Evolutionary conservation across 1,284 basidiomycete species (phyloP).

Genomic region (Trametes pubescens): DNA sequence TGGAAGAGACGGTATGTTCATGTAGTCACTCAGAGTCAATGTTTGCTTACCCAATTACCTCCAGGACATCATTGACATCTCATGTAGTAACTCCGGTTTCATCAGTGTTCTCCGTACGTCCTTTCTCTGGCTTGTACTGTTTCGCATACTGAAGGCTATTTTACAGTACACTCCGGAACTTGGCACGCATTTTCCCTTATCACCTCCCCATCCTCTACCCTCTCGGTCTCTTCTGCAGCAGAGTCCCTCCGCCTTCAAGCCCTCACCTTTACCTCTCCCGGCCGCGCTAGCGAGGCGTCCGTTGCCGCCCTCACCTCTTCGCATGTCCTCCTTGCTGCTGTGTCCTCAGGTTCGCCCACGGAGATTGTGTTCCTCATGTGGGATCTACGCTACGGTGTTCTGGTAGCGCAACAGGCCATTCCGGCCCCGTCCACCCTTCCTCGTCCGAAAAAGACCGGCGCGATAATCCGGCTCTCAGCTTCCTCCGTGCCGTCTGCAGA

Average conservation of each 20-base stretch:
- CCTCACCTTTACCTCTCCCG: slow-evolving; percentile 41
- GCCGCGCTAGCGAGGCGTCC: slow-evolving; percentile 46
- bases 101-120: slow-evolving; percentile 59
- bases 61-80: slow-evolving; percentile 45
- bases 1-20: slow-evolving; percentile 34
- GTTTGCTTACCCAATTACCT: background rate
- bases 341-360: slow-evolving; percentile 47
- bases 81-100: slow-evolving; percentile 58
- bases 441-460: slow-evolving; percentile 45
- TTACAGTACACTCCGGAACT: slow-evolving; percentile 50
- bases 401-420: slow-evolving; percentile 63
- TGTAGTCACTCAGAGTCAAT: background rate
- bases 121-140: background rate
- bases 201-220: slow-evolving; percentile 35
- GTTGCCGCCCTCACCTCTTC: slow-evolving; percentile 67
- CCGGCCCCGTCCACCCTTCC: slow-evolving; percentile 59
- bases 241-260: slow-evolving; percentile 49
- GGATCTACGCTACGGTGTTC: slow-evolving; percentile 76
- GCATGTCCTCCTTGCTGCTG: slow-evolving; percentile 65
- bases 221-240: slow-evolving; percentile 40
- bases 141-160: slow-evolving; percentile 7
- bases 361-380: slow-evolving; percentile 70
- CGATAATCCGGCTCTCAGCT: slow-evolving; percentile 44
- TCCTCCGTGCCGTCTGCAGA: slow-evolving; percentile 33
- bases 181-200: slow-evolving; percentile 59